Base-by-base conservation (phyloP, 2,329 filamentous ascomycete species). In the Talaromyces sp. region DNA sequence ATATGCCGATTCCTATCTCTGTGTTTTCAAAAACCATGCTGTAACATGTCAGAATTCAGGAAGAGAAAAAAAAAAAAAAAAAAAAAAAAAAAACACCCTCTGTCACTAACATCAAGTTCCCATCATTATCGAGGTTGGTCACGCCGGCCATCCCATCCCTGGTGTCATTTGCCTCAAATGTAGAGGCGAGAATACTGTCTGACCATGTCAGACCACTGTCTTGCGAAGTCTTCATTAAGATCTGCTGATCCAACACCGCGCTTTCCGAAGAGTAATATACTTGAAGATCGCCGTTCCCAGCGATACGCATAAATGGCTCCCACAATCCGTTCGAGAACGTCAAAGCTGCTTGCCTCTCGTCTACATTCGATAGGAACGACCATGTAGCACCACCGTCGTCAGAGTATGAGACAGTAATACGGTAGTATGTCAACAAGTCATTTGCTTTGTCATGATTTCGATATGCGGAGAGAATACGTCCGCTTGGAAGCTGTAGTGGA, bases 251-350 rank as follows among this genome's bases (percentile, higher is more conserved):
- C 21, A 27, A 31, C 21, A 17, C 17, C 8, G 29, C 26, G 46
- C 38, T 26, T 35, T 58, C 29, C 14, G 32, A 48, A 19, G 57
- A 58, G 50, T 53, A 58, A 31, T 53, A 53, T 10, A 58, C 21
- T 31, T 58, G 57, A 31, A 58, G 32, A 21, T 41, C 50, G 10
- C 27, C 35, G 14, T 41, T 41, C 27, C 50, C 56, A 19, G 48
- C 57, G n/a, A 53, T 54, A 14, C 57, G 57, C 24, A 58, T 24
- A 26, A 58, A 58, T 8, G 57, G 57, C 57, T 58, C 57, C 57
- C 57, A 58, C 24, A 38, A 38, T n/a, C 57, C 57, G 21, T 53
- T 21, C 19, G 46, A 29, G 26, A 32, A 32, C 8, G 48, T 29
- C 19, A 53, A 26, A 6, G 57, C 35, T 8, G 57, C 57, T 12